These are phyloP conservation scores for Zygoascus bituminiphila DNA, from an alignment of 805 yeast genomes.

Conservation along the genomic window DNA sequence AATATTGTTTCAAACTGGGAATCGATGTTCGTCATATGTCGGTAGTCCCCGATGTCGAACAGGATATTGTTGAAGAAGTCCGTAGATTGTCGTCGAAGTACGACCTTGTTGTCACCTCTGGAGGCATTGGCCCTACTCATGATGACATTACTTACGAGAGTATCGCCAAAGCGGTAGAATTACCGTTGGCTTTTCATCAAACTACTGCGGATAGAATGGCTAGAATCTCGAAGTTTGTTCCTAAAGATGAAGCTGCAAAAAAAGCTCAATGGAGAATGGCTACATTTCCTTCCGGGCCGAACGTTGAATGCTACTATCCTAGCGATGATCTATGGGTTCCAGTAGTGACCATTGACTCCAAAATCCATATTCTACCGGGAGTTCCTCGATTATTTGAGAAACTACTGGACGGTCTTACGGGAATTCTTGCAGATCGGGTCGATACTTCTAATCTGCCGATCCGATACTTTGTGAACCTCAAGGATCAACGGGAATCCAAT, in stretches of 20 bases:
- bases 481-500: constrained; percentile 51
- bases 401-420: constrained; percentile 40
- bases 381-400: constrained; percentile 65
- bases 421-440: constrained; percentile 32
- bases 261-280: constrained; percentile 74
- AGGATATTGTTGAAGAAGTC: constrained; percentile 52
- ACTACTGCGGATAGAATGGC: constrained; percentile 57
- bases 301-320: constrained; percentile 31
- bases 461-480: constrained; percentile 50
- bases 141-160: constrained; percentile 81
- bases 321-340: constrained; percentile 73
- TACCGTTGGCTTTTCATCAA: constrained; percentile 44
- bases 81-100: constrained; percentile 40
- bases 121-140: constrained; percentile 81
- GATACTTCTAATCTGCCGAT: constrained; percentile 28
- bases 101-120: constrained; percentile 64
- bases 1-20: constrained; percentile 58
- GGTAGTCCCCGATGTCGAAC: constrained; percentile 70
- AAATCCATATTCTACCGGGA: constrained; percentile 73
- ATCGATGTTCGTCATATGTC: constrained; percentile 57
- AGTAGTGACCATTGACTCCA: constrained; percentile 54
- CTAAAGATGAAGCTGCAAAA: constrained; percentile 36
- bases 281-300: constrained; percentile 47
- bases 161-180: constrained; percentile 53
- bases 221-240: constrained; percentile 29